Percentiles rank a stretch among this genome's conserved stretches.
Evolutionary conservation across 495 filamentous ascomycete species (phyloP).

Genomic region (Aspergillus leporis): DNA sequence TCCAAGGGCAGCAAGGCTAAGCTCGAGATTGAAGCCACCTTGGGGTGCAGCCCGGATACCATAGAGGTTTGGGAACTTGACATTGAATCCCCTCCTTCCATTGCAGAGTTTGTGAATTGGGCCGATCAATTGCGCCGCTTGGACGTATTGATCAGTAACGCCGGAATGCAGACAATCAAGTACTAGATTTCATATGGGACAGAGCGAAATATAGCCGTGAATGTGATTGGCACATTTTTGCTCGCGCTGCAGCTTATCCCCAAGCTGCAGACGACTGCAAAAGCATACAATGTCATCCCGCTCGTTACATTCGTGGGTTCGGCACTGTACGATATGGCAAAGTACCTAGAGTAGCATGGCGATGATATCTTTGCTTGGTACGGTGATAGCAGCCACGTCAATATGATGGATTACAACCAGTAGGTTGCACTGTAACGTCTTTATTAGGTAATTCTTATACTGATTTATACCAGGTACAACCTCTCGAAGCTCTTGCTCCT

Average conservation of each 20-base stretch:
- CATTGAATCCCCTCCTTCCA: constrained; percentile 2
- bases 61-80: constrained; percentile 9
- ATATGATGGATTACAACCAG: constrained; percentile 1
- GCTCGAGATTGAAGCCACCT: constrained; percentile 5
- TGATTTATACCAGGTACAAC: neutral
- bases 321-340: constrained; percentile 7
- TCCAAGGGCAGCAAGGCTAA: constrained; percentile 6
- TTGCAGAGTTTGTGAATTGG: constrained; percentile 6
- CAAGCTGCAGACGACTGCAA: constrained; percentile 9
- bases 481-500: constrained; percentile 7
- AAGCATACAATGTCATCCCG: constrained; percentile 1
- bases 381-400: neutral
- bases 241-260: constrained; percentile 12
- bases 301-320: constrained; percentile 7
- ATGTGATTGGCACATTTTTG: constrained; percentile 12
- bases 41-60: constrained; percentile 1
- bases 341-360: constrained; percentile 1
- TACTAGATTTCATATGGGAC: neutral
- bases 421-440: neutral
- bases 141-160: constrained; percentile 16
- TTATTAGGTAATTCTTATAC: neutral
- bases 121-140: constrained; percentile 4
- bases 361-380: constrained; percentile 6
- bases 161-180: neutral
- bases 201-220: constrained; percentile 10